Evolutionary conservation across 2,329 filamentous ascomycete species (phyloP), one percentile per base, ranked within the genome.

Genomic region (Aspergillus glaucus): DNA sequence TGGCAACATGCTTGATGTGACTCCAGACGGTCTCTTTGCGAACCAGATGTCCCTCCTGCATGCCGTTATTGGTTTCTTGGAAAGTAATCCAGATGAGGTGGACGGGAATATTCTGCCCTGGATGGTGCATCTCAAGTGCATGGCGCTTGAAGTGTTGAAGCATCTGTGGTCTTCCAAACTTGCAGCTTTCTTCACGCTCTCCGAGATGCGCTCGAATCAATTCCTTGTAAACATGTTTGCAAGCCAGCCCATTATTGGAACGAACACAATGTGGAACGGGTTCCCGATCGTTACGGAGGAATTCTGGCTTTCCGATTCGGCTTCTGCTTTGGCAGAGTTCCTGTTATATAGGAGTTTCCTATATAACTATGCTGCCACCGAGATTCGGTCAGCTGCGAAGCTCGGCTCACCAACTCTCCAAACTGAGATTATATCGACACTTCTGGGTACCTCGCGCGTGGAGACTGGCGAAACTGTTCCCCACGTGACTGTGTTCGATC

Each of bases 131-230:
- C 71, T 90, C 45, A 88, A 85, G 61, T 79, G 82, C 52, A 82
- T 85, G 59, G 80, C 79, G 14, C 79, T 89, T 70, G 79, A 84
- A 46, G 81, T 97, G 24, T 70, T 98, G 30, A 83, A 85, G 54
- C 82, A 88, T 51, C 77, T 99, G 2, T 96, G 91, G 87, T 84
- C 78, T 40, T 93, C 91, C 1, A 81, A 86, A 37, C 71, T 97
- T 19, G 94, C 94, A 0, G 81, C 86, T 2, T 72, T 76, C 1
- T 75, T 93, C 52, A 83, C 90, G 12, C 81, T 95, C 59, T 75
- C 83, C 34, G 88, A 96, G 64, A 79, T 99, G 51, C 83, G 90
- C 53, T 79, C 81, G 17, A 86, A 86, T 59, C 87, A 89, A 50
- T 84, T 94, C 56, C 75, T 94, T n/a, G 87, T 89, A 59, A 81